phyloP scores from a whole-genome alignment of 2,329 filamentous ascomycete genomes.

The Exophiala oligosperma region DNA sequence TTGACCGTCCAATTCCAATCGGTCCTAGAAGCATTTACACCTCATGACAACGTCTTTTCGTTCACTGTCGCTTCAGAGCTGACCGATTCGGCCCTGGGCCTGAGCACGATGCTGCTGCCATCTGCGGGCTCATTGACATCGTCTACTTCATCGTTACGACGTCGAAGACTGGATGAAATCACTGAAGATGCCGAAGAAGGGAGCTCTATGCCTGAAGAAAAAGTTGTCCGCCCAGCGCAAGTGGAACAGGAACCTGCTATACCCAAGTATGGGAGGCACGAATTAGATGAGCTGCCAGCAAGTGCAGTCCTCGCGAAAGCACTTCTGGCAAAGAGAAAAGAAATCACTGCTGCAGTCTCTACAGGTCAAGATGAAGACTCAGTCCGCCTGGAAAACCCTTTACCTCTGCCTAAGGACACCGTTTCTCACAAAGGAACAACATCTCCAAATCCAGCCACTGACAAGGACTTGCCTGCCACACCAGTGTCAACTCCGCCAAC shows the following conservation, averaged over 20 bases:
- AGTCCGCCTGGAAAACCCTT: neutral
- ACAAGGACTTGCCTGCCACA: constrained; percentile 19
- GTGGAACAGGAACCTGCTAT: constrained; percentile 29
- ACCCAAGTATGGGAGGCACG: constrained; percentile 26
- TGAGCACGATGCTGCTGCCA: constrained; percentile 85
- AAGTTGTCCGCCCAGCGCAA: constrained; percentile 59
- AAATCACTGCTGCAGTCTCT: constrained; percentile 16
- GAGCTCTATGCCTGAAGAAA: constrained; percentile 32
- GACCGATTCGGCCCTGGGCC: constrained; percentile 82
- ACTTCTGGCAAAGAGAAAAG: constrained; percentile 28
- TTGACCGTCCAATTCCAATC: constrained; percentile 70
- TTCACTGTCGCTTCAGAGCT: constrained; percentile 75
- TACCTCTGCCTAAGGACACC: constrained; percentile 2
- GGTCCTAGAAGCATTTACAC: constrained; percentile 68
- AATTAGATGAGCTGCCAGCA: constrained; percentile 28
- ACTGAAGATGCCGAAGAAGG: constrained; percentile 69
- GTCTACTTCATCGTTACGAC: constrained; percentile 75
- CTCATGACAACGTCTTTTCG: constrained; percentile 81
- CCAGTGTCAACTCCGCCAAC: constrained; percentile 23
- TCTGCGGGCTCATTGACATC: constrained; percentile 84
- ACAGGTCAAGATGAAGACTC: constrained; percentile 1
- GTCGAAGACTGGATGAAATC: constrained; percentile 82
- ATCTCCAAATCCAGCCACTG: constrained; percentile 5
- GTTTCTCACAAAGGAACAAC: constrained; percentile 1
- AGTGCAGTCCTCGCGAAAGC: constrained; percentile 31